Conservation (phyloP, 768 basidiomycete genomes). For the Dacryopinax spathularia region DNA sequence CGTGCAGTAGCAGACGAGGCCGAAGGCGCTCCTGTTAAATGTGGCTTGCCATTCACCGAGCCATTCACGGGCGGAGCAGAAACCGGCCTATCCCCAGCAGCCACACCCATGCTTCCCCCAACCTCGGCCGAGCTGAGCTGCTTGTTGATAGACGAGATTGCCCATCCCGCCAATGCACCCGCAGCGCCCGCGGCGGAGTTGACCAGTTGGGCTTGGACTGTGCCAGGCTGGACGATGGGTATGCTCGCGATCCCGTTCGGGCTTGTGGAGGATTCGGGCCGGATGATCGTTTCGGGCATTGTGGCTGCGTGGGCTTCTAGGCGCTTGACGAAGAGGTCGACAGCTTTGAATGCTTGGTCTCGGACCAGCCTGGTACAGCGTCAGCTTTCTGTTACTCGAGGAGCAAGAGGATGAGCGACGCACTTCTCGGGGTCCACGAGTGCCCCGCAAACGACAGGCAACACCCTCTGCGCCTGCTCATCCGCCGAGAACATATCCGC, state of each 20-base stretch:
- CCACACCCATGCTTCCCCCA: slow-evolving; percentile 46
- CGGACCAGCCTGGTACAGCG: slow-evolving; percentile 54
- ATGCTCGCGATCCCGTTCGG: slow-evolving; percentile 14
- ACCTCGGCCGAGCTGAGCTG: slow-evolving; percentile 64
- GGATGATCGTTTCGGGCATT: slow-evolving; percentile 52
- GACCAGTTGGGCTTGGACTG: slow-evolving; percentile 40
- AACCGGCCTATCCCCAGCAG: slow-evolving; percentile 26
- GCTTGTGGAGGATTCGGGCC: slow-evolving; percentile 20
- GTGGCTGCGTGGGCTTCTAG: slow-evolving; percentile 62
- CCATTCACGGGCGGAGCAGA: slow-evolving; percentile 30
- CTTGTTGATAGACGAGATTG: slow-evolving; percentile 76
- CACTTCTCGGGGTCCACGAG: slow-evolving; percentile 91
- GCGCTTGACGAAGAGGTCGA: slow-evolving; percentile 73
- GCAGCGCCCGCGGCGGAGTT: slow-evolving; percentile 85
- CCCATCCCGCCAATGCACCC: slow-evolving; percentile 87
- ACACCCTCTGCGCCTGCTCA: slow-evolving; percentile 77
- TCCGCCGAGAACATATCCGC: slow-evolving; percentile 78
- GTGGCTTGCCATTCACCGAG: not conserved
- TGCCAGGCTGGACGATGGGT: slow-evolving; percentile 19
- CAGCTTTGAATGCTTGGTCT: slow-evolving; percentile 89
- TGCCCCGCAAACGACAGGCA: slow-evolving; percentile 67
- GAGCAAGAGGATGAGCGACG: slow-evolving; percentile 12
- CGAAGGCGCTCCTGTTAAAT: slow-evolving; percentile 13
- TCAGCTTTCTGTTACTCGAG: not conserved
- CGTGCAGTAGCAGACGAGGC: slow-evolving; percentile 7